Conservation (phyloP, 1,284 basidiomycete genomes). For the Xanthoconium separans region DNA sequence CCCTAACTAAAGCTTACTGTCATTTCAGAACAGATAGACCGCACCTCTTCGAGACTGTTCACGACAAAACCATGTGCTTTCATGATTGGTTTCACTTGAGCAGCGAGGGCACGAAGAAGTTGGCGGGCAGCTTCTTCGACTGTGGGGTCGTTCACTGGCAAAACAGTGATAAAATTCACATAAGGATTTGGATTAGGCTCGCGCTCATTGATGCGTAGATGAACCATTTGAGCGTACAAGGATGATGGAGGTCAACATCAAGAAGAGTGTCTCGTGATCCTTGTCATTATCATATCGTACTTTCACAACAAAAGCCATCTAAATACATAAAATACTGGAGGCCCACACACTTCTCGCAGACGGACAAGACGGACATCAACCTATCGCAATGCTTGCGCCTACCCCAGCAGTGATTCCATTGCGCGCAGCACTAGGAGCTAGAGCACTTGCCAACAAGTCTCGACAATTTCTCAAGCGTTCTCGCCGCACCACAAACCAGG, state of each 20-base stretch:
- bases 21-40: conserved; percentile 10
- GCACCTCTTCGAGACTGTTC: conserved; percentile 78
- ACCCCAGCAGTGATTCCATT: conserved; percentile 25
- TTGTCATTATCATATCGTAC: no score
- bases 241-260: neutral
- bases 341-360: no score
- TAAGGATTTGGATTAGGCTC: conserved; percentile 72
- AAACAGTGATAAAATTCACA: conserved; percentile 70
- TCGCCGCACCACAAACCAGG: conserved; percentile 75
- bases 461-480: conserved; percentile 69
- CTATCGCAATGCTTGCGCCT: conserved; percentile 19
- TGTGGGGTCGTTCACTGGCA: conserved; percentile 41
- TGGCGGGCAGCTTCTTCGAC: conserved; percentile 58
- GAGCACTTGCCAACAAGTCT: conserved; percentile 60
- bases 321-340: neutral
- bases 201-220: conserved; percentile 65
- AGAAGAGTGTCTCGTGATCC: neutral
- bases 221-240: conserved; percentile 52
- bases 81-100: conserved; percentile 80
- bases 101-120: conserved; percentile 71
- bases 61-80: conserved; percentile 70
- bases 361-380: conserved; percentile 4
- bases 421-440: conserved; percentile 33
- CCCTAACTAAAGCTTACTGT: neutral
- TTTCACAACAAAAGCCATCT: neutral